A percentile compares a stretch with the other conserved stretches of the same genome.
Evolutionary conservation across 1,139 yeast species (phyloP).

Genomic region (Geotrichum reessii): DNA sequence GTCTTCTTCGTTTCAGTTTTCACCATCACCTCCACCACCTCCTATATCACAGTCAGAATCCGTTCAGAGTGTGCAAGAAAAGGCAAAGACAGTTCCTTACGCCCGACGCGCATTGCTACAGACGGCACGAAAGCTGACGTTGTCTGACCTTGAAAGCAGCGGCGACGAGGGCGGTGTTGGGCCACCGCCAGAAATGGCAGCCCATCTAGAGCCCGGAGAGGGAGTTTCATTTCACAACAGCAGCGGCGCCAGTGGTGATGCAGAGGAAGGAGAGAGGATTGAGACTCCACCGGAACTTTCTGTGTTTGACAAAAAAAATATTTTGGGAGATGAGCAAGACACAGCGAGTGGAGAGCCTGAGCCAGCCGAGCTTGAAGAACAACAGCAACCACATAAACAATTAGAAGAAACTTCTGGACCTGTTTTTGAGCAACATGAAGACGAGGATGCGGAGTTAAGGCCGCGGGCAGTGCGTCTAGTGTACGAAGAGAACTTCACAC

Average conservation of each 20-base stretch:
- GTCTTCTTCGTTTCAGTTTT: not conserved
- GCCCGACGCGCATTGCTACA: slow-evolving; percentile 6
- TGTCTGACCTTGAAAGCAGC: slow-evolving; percentile 15
- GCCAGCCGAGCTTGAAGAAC: not conserved
- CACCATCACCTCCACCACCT: not conserved
- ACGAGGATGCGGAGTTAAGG: not conserved
- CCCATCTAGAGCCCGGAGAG: slow-evolving; percentile 15
- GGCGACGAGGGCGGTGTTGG: slow-evolving; percentile 5
- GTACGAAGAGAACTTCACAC: slow-evolving; percentile 9
- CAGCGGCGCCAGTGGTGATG: not conserved
- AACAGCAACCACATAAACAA: not conserved
- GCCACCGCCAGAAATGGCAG: slow-evolving; percentile 10
- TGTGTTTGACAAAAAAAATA: slow-evolving; percentile 7
- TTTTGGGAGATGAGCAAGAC: slow-evolving; percentile 5
- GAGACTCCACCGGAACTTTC: slow-evolving; percentile 14
- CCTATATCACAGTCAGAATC: not conserved
- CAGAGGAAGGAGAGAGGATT: slow-evolving; percentile 4
- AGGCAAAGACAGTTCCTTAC: not conserved
- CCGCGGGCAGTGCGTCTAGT: not conserved
- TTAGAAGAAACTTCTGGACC: not conserved
- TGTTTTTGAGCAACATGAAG: not conserved
- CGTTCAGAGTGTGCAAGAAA: not conserved
- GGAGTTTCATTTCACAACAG: slow-evolving; percentile 10
- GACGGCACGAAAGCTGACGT: slow-evolving; percentile 9
- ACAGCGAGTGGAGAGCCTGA: not conserved